These are phyloP conservation scores for Cytospora leucostoma DNA, from an alignment of 2,329 filamentous ascomycete species.

Conservation along the genomic window DNA sequence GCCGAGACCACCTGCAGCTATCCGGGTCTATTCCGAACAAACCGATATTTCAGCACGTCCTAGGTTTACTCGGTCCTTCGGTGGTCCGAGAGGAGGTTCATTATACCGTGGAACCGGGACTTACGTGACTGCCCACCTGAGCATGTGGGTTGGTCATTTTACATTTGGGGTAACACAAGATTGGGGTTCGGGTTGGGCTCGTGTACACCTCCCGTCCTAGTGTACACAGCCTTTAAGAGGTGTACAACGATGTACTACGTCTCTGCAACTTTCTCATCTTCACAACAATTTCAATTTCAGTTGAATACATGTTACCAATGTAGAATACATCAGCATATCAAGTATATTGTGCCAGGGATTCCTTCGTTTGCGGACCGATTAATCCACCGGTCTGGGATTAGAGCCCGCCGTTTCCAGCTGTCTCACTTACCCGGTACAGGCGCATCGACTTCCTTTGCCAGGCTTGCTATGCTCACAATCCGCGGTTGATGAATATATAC, in stretches of 20 bases:
- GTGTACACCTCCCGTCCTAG: too few species aligned
- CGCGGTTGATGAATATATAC: not conserved
- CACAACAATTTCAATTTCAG: too few species aligned
- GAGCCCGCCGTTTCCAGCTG: not conserved
- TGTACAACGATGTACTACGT: too few species aligned
- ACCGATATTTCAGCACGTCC: not conserved
- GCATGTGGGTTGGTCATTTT: too few species aligned
- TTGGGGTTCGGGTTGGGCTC: too few species aligned
- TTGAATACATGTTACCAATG: too few species aligned
- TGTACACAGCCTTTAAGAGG: too few species aligned
- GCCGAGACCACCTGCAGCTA: constrained; percentile 7
- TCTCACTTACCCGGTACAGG: not conserved
- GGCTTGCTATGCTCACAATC: not conserved
- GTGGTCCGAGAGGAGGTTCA: not conserved
- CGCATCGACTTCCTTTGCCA: not conserved
- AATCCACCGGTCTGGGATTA: not conserved
- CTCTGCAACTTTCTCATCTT: too few species aligned
- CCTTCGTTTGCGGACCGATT: not conserved
- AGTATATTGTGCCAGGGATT: not conserved
- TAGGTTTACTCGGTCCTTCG: not conserved
- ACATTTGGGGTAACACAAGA: too few species aligned
- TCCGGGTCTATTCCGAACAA: not conserved
- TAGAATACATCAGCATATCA: not conserved
- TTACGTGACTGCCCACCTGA: not conserved
- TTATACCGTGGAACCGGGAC: not conserved